These are phyloP conservation scores for Carex scoparia DNA, from an alignment of 176 grass and related monocot species.

Conservation along the genomic window DNA sequence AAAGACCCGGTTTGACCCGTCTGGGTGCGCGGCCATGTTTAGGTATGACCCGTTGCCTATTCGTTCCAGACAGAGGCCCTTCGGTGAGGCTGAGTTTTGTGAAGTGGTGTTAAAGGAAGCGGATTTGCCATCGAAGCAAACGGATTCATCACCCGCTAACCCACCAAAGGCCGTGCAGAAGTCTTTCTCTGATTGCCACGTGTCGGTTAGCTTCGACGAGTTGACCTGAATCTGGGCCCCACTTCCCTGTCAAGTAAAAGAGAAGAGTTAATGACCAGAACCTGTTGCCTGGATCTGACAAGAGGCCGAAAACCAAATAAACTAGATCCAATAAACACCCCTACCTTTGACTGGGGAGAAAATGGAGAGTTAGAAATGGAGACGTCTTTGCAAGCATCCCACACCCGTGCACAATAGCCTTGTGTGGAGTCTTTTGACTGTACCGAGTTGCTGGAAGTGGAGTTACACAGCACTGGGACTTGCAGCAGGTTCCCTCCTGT, in stretches of 20 bases:
- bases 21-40: constrained; percentile 76
- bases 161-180: constrained; percentile 75
- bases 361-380: constrained; percentile 75
- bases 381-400: constrained; percentile 64
- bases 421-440: constrained; percentile 53
- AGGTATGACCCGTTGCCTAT: constrained; percentile 79
- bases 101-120: constrained; percentile 58
- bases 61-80: constrained; percentile 85
- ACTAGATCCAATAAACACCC: no score
- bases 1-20: constrained; percentile 89
- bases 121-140: constrained; percentile 66
- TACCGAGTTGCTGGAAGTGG: constrained; percentile 33
- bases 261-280: constrained; percentile 6
- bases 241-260: constrained; percentile 9
- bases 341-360: constrained; percentile 43
- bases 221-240: background rate
- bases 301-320: background rate
- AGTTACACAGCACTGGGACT: constrained; percentile 68
- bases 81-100: constrained; percentile 43
- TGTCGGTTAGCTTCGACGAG: constrained; percentile 55
- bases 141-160: constrained; percentile 34
- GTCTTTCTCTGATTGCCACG: constrained; percentile 67
- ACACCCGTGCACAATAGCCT: constrained; percentile 55
- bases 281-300: background rate
- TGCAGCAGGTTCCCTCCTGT: constrained; percentile 30